Conservation (phyloP, 306 rosid species). For the Amphicarpaea edgeworthii region DNA sequence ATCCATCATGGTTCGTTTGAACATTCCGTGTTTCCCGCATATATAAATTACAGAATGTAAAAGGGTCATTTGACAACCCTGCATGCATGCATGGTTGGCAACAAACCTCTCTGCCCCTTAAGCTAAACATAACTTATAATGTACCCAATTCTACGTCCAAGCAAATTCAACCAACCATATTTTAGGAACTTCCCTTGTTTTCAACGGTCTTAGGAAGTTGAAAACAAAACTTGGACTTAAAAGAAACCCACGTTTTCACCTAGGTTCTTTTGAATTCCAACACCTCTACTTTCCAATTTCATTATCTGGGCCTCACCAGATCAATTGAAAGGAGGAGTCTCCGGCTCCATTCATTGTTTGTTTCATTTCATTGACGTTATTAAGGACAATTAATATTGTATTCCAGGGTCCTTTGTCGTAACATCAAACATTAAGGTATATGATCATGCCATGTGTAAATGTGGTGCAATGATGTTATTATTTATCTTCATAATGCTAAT, state of each 20-base stretch:
- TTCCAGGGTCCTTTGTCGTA: conserved; percentile 31
- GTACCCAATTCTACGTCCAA: conserved; percentile 24
- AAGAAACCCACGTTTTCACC: conserved; percentile 47
- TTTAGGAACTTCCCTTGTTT: conserved; percentile 47
- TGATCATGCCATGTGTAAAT: conserved; percentile 1
- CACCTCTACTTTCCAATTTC: conserved; percentile 30
- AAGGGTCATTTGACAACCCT: not conserved
- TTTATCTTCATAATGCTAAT: conserved; percentile 31
- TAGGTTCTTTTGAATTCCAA: conserved; percentile 49
- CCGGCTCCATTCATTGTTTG: conserved; percentile 16
- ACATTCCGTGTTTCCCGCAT: not conserved
- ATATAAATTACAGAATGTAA: conserved; percentile 26
- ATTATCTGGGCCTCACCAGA: conserved; percentile 25
- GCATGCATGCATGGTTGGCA: conserved; percentile 43
- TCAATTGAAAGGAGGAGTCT: conserved; percentile 32
- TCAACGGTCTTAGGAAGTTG: conserved; percentile 35
- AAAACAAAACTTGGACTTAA: conserved; percentile 43
- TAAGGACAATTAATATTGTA: conserved; percentile 29
- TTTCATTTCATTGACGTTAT: conserved; percentile 13
- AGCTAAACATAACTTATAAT: conserved; percentile 50
- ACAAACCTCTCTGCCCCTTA: conserved; percentile 36
- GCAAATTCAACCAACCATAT: conserved; percentile 47
- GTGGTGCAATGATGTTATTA: conserved; percentile 13
- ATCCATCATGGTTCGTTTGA: conserved; percentile 28
- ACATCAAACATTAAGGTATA: conserved; percentile 40